Evolutionary conservation across 2,329 filamentous ascomycete species (phyloP), one percentile per base, ranked within the genome.

Genomic region (Didymellaceae sp.): DNA sequence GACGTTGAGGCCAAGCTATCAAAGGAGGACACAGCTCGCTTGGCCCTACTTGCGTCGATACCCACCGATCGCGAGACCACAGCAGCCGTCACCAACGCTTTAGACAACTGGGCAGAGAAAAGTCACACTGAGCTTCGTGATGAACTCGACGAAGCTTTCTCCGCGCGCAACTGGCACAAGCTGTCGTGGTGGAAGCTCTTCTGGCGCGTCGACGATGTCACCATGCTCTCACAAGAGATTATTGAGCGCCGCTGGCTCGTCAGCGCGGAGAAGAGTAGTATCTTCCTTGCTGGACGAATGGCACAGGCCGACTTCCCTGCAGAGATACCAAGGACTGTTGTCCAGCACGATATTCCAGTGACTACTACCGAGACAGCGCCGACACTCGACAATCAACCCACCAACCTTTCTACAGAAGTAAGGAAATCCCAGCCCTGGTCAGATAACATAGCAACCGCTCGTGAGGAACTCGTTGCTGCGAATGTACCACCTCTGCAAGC

Each of bases 101-200:
- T 96, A 0, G 78, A 84, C 0, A 72, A 76, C 3, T 97, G 92
- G 91, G 86, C 91, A 0, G 86, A 93, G 63, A 78, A 79, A 17
- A 90, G 90, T 0, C 93, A 97, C 68, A 82, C 85, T 1, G 93
- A 97, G 72, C 81, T 97, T 6, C 89, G 91, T 55, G 82, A 88
- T 41, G 83, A 91, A 61, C 83, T 97, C 2, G 88, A 93, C 58
- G 76, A 84, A 34, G 91, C 90, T 0, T 93, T 97, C 62, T 78
- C 82, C 0, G 86, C 89, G n/a, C 80, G 77, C 14, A 80, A 86
- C 30, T 97, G 93, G 93, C 83, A 85, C 20, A 87, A 89, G 56
- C 78, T 96, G 4, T 82, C 86, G 13, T 97, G 93, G 92, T 97
- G 91, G 88, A 96, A 96, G 71, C 81, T 97, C 0, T 91, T 96